Base-by-base conservation (phyloP, 2,329 filamentous ascomycete species). In the Pyricularia pennisetigena region DNA sequence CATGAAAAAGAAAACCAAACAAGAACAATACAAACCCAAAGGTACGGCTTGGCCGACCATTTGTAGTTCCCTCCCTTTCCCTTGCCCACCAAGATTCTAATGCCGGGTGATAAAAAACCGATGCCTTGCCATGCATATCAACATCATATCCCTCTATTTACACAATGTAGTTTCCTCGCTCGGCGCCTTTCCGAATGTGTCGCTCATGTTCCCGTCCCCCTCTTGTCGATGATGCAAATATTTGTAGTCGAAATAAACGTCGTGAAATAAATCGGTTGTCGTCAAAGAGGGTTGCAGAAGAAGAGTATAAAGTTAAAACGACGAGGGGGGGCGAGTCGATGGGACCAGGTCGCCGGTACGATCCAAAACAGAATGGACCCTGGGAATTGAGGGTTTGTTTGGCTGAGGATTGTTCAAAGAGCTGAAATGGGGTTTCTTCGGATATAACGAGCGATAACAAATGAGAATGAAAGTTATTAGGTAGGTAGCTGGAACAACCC, bases 101-200 rank as follows among this genome's bases (percentile, higher is more conserved):
- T 80, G 78, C 78, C 76, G 79, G 57, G 57, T 61, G 57, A 61
- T 61, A 8, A 64, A 79, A 80, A 81, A 78, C 79, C 79, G 73
- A 80, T 82, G 78, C 80, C 78, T 76, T 81, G 78, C 76, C 76
- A 79, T 80, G 75, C 79, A 80, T 80, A 80, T 80, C 79, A 82
- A 82, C 79, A 80, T 80, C 77, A 80, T 79, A 77, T 77, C 76
- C 57, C 77, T 74, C 76, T 82, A 82, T 82, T 78, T 82, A 82
- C 79, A 82, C 76, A 77, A 71, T 68, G 71, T 73, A 71, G 64
- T 68, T 73, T 67, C 63, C 49, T 66, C 70, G 68, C 68, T 57
- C 49, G 67, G 68, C 66, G 59, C 57, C 57, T 61, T 61, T 49
- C 41, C 41, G 57, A 24, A 26, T 61, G 57, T 61, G n/a, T 26